Conservation (phyloP, 345 rosid genomes). For the Durio zibethinus region DNA sequence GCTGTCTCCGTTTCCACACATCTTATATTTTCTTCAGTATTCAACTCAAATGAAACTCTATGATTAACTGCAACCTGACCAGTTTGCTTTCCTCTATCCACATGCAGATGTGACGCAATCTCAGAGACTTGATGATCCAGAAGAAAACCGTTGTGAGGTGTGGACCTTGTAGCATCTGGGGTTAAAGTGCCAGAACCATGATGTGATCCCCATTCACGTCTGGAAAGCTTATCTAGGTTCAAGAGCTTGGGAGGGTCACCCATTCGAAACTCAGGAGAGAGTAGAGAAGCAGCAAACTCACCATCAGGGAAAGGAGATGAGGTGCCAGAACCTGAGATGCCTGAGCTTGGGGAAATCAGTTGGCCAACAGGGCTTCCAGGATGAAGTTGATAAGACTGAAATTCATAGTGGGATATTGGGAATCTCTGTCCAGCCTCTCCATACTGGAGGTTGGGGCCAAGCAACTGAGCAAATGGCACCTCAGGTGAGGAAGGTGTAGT, state of each 20-base stretch:
- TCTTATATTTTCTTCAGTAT: constrained; percentile 44
- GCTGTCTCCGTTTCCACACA: constrained; percentile 44
- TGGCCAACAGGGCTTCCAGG: constrained; percentile 95
- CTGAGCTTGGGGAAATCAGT: constrained; percentile 87
- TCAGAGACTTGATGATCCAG: constrained; percentile 30
- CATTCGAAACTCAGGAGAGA: constrained; percentile 53
- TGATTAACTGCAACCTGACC: constrained; percentile 27
- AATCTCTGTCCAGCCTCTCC: constrained; percentile 40
- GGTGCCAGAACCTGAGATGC: constrained; percentile 80
- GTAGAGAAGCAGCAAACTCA: constrained; percentile 38
- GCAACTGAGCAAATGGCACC: constrained; percentile 90
- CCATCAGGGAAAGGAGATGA: constrained; percentile 89
- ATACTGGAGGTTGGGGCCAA: constrained; percentile 44
- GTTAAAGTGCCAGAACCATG: constrained; percentile 52
- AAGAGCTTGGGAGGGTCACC: constrained; percentile 67
- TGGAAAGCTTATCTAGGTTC: constrained; percentile 49
- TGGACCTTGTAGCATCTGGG: constrained; percentile 44
- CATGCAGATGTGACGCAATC: constrained; percentile 20
- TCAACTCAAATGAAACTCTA: constrained; percentile 62
- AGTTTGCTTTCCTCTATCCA: constrained; percentile 21
- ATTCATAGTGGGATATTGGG: constrained; percentile 58
- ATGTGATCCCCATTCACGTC: constrained; percentile 36
- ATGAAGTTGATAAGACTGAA: constrained; percentile 72
- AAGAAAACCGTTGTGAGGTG: constrained; percentile 34
- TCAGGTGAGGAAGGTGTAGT: constrained; percentile 95